Evolutionary conservation across 306 rosid species (phyloP).

Genomic region (Cicer judaicum): DNA sequence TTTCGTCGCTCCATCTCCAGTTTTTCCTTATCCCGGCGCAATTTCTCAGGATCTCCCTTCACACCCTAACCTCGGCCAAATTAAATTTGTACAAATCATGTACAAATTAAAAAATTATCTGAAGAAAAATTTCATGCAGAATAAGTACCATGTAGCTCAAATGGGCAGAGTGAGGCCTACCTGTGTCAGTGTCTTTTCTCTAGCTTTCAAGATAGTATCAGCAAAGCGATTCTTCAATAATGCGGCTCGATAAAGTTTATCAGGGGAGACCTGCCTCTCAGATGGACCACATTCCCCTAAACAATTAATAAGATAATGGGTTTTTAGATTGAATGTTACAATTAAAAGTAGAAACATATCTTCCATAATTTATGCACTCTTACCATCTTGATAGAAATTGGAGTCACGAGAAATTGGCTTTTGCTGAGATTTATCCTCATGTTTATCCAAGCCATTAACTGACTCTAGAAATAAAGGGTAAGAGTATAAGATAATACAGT

Average conservation of each 20-base stretch:
- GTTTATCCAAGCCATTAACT: constrained; percentile 65
- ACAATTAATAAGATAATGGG: constrained; percentile 36
- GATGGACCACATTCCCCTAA: constrained; percentile 65
- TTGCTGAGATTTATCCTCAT: constrained; percentile 60
- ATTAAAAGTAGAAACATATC: constrained; percentile 6
- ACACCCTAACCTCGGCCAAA: constrained; percentile 60
- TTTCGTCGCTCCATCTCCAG: constrained; percentile 64
- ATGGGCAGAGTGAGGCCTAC: constrained; percentile 47
- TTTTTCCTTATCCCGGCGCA: constrained; percentile 66
- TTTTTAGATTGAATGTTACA: constrained; percentile 31
- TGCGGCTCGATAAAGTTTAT: constrained; percentile 71
- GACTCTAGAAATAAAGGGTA: constrained; percentile 48
- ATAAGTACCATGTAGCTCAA: constrained; percentile 36
- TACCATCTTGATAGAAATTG: constrained; percentile 69
- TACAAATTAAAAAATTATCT: constrained; percentile 21
- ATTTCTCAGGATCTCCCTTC: constrained; percentile 79
- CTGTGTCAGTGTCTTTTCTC: constrained; percentile 71
- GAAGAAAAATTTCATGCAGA: constrained; percentile 21
- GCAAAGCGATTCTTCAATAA: constrained; percentile 69
- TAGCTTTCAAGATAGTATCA: constrained; percentile 84
- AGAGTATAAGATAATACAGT: constrained; percentile 16
- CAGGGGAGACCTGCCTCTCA: constrained; percentile 69
- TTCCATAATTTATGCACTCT: constrained; percentile 42
- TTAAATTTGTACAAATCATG: constrained; percentile 34
- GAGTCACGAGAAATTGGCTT: constrained; percentile 61